Evolutionary conservation across 2,329 filamentous ascomycete species (phyloP).

Genomic region (Nigrospora sphaerica): DNA sequence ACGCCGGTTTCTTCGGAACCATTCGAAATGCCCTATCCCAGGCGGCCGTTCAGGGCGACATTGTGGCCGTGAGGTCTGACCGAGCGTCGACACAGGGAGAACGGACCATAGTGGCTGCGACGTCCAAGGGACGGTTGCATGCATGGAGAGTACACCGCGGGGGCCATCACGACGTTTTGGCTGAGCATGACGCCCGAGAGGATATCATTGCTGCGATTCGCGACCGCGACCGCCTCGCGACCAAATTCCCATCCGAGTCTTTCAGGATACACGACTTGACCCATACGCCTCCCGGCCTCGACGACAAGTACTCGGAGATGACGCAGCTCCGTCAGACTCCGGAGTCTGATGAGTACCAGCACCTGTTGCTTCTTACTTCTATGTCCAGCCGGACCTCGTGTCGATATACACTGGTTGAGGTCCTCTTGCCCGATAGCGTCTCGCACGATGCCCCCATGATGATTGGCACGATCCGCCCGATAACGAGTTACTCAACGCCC

Average conservation of each 20-base stretch:
- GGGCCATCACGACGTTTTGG: conserved; percentile 69
- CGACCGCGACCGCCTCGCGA: conserved; percentile 40
- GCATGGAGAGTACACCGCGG: conserved; percentile 86
- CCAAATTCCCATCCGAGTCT: conserved; percentile 45
- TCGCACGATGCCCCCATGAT: conserved; percentile 26
- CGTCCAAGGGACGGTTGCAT: conserved; percentile 69
- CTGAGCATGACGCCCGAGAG: conserved; percentile 64
- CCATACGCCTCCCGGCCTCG: conserved; percentile 51
- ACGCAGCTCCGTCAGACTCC: conserved; percentile 44
- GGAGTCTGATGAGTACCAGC: conserved; percentile 44
- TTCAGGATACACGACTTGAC: conserved; percentile 77
- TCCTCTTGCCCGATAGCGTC: conserved; percentile 49
- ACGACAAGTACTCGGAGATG: conserved; percentile 41
- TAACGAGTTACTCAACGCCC: conserved; percentile 57
- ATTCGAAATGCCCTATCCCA: conserved; percentile 70
- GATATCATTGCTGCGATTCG: conserved; percentile 57
- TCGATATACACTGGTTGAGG: conserved; percentile 70
- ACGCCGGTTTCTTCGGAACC: conserved; percentile 70
- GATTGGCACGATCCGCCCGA: conserved; percentile 60
- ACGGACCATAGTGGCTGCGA: conserved; percentile 74
- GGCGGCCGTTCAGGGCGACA: conserved; percentile 64
- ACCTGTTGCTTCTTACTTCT: conserved; percentile 56
- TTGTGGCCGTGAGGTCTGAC: conserved; percentile 73
- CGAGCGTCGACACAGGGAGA: conserved; percentile 69
- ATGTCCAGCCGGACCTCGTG: conserved; percentile 44